A percentile compares a stretch with the other conserved stretches of the same genome.
Evolutionary conservation across 805 yeast species (phyloP).

Genomic region (Candida railenensis): DNA sequence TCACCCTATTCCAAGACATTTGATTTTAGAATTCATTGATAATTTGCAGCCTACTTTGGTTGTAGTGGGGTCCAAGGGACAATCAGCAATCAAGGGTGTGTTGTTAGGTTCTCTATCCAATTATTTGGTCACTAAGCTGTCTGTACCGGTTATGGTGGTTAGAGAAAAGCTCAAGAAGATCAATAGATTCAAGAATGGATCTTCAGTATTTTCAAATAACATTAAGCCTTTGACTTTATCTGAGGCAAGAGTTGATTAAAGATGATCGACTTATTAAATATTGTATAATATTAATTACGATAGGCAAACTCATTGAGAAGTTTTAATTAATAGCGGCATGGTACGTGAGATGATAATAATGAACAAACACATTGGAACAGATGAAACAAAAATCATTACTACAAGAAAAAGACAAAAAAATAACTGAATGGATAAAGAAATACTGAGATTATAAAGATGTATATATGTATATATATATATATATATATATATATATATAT

Average conservation of each 20-base stretch:
- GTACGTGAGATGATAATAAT: background rate
- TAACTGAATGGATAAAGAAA: background rate
- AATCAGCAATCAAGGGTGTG: conserved; percentile 70
- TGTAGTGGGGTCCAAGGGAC: conserved; percentile 74
- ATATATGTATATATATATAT: background rate
- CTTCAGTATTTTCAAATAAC: conserved; percentile 54
- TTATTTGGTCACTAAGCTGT: conserved; percentile 66
- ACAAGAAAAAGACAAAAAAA: background rate
- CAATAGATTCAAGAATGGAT: conserved; percentile 50
- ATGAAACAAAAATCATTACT: no score
- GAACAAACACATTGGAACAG: background rate
- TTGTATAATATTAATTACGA: background rate
- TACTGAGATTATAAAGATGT: background rate
- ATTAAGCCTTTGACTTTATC: conserved; percentile 50
- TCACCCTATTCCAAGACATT: conserved; percentile 72
- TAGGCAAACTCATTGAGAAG: background rate
- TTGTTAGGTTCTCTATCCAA: conserved; percentile 71
- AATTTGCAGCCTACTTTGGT: conserved; percentile 72
- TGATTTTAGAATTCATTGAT: conserved; percentile 67
- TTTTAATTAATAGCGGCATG: background rate
- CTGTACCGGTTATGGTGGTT: conserved; percentile 82
- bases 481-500: no score
- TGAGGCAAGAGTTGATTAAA: conserved; percentile 45
- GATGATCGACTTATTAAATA: background rate
- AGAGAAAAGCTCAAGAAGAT: conserved; percentile 69